These are phyloP conservation scores for Gremmenia infestans DNA, from an alignment of 2,329 filamentous ascomycete genomes.

Conservation along the genomic window DNA sequence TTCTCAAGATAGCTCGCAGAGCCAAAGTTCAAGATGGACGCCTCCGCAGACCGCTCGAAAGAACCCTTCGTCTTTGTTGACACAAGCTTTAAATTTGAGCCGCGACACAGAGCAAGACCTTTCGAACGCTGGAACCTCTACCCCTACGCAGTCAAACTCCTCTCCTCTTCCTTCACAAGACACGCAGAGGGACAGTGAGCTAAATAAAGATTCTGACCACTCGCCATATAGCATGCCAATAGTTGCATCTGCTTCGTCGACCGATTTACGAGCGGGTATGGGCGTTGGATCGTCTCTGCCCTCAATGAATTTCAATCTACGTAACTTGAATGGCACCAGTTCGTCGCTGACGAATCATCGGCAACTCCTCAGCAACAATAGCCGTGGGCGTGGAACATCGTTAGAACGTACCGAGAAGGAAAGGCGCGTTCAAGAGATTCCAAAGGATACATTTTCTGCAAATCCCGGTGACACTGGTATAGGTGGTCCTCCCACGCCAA, in stretches of 20 bases:
- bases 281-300: conserved; percentile 17
- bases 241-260: conserved; percentile 7
- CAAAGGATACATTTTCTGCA: conserved; percentile 25
- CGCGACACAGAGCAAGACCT: conserved; percentile 15
- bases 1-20: conserved; percentile 21
- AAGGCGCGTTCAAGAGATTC: conserved; percentile 31
- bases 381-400: conserved; percentile 34
- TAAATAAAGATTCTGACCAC: conserved; percentile 4
- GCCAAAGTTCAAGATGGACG: conserved; percentile 18
- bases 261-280: conserved; percentile 7
- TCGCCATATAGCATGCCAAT: conserved; percentile 14
- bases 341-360: conserved; percentile 34
- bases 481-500: conserved; percentile 22
- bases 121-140: neutral
- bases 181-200: conserved; percentile 15
- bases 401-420: conserved; percentile 41
- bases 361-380: conserved; percentile 30
- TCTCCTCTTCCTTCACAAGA: conserved; percentile 5
- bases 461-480: conserved; percentile 34
- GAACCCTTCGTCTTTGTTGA: conserved; percentile 27
- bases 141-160: neutral
- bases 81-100: conserved; percentile 25
- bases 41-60: conserved; percentile 8
- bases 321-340: conserved; percentile 33
- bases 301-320: conserved; percentile 14